A percentile compares a stretch with the other conserved stretches of the same genome.
These are phyloP conservation scores for Sporisorium exsertum DNA, from an alignment of 1,284 basidiomycete species.

Conservation along the genomic window DNA sequence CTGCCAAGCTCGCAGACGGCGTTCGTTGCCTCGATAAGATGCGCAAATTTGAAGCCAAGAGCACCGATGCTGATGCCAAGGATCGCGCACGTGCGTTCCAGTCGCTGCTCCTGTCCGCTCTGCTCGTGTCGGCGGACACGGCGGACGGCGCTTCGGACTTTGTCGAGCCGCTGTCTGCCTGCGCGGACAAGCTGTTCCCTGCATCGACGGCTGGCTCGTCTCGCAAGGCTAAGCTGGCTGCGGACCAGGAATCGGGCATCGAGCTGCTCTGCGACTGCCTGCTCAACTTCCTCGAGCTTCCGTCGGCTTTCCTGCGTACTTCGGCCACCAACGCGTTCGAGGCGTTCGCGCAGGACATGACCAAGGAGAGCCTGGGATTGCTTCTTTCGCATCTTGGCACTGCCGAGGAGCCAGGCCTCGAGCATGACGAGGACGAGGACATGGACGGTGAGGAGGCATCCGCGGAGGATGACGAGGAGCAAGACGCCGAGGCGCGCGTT, in stretches of 20 bases:
- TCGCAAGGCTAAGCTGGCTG: conserved; percentile 61
- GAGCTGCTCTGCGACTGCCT: conserved; percentile 88
- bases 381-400: conserved; percentile 73
- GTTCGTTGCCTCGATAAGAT: conserved; percentile 45
- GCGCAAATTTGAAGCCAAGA: conserved; percentile 44
- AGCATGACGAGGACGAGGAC: conserved; percentile 32
- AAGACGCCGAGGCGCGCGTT: conserved; percentile 68
- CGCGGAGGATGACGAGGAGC: conserved; percentile 20
- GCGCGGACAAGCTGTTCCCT: conserved; percentile 58
- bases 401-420: conserved; percentile 24
- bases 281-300: conserved; percentile 87
- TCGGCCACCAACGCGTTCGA: conserved; percentile 86
- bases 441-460: conserved; percentile 39
- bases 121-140: conserved; percentile 70
- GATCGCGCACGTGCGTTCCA: conserved; percentile 55
- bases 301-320: conserved; percentile 83
- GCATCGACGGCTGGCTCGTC: conserved; percentile 10
- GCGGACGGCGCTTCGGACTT: conserved; percentile 69
- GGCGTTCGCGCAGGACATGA: conserved; percentile 78
- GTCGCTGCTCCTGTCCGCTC: conserved; percentile 51
- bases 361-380: conserved; percentile 82
- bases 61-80: conserved; percentile 18
- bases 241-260: conserved; percentile 74
- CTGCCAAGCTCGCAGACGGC: conserved; percentile 39
- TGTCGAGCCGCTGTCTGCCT: conserved; percentile 63